These are phyloP conservation scores for Carex myosuroides DNA, from an alignment of 176 grass and related monocot species.

Conservation along the genomic window DNA sequence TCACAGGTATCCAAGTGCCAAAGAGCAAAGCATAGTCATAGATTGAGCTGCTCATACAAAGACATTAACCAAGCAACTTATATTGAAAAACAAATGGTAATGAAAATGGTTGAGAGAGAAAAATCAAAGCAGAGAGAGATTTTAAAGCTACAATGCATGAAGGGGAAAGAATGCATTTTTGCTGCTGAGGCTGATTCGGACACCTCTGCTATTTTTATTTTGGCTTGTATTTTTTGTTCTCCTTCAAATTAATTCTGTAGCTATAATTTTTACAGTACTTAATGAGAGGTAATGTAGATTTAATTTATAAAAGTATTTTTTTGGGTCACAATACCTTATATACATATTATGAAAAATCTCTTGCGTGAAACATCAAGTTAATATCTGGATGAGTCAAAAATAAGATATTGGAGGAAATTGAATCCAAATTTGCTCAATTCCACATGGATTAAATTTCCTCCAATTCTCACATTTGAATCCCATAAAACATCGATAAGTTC, in stretches of 20 bases:
- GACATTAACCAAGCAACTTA: background rate
- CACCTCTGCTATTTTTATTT: too few relatives aligned
- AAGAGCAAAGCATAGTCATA: background rate
- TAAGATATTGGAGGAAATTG: too few relatives aligned
- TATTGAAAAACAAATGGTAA: background rate
- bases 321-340: too few relatives aligned
- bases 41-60: background rate
- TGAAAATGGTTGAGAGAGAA: background rate
- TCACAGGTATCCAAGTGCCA: background rate
- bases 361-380: too few relatives aligned
- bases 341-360: too few relatives aligned
- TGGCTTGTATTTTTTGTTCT: background rate
- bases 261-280: background rate
- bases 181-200: background rate
- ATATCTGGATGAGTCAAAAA: too few relatives aligned
- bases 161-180: background rate
- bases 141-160: conserved; percentile 2
- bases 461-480: too few relatives aligned
- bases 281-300: background rate
- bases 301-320: background rate
- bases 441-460: too few relatives aligned
- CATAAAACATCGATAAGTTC: too few relatives aligned
- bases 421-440: too few relatives aligned
- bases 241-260: background rate
- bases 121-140: background rate